Percentiles rank a stretch among this genome's conserved stretches.
These are phyloP conservation scores for Neurospora pannonica DNA, from an alignment of 495 filamentous ascomycete genomes.

Conservation along the genomic window DNA sequence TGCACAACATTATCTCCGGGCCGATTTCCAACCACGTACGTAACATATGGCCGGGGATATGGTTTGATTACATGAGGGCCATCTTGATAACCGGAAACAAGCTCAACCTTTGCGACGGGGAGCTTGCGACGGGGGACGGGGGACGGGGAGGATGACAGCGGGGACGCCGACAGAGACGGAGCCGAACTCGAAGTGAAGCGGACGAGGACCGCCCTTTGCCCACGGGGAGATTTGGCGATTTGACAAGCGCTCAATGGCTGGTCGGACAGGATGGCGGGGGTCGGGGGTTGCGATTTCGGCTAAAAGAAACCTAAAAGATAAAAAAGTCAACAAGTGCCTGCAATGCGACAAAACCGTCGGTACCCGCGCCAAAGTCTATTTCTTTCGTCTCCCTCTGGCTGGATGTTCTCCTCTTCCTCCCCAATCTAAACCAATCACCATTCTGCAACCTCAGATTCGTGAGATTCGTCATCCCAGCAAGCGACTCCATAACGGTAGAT, in stretches of 20 bases:
- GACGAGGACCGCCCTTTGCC: not conserved
- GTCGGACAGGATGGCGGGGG: not conserved
- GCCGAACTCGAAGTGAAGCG: not conserved
- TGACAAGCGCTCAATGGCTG: not conserved
- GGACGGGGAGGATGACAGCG: not conserved
- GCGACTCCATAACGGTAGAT: not conserved
- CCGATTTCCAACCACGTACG: not conserved
- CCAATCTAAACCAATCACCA: not conserved
- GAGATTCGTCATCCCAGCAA: not conserved
- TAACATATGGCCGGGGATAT: not conserved
- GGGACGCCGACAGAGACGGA: not conserved
- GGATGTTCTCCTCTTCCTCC: not conserved
- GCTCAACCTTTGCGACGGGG: not conserved
- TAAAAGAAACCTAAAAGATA: not conserved
- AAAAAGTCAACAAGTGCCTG: not conserved
- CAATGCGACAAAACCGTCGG: not conserved
- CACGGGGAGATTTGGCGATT: not conserved
- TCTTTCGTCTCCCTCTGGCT: not conserved
- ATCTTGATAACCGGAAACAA: not conserved
- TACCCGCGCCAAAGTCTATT: not conserved
- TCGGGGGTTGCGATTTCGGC: not conserved
- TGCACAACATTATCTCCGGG: not conserved
- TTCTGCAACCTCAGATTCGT: not conserved
- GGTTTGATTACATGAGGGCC: not conserved
- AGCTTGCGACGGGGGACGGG: not conserved